Evolutionary conservation across 2,329 filamentous ascomycete genomes (phyloP).

Genomic region (Plectosphaerella cucumerina): DNA sequence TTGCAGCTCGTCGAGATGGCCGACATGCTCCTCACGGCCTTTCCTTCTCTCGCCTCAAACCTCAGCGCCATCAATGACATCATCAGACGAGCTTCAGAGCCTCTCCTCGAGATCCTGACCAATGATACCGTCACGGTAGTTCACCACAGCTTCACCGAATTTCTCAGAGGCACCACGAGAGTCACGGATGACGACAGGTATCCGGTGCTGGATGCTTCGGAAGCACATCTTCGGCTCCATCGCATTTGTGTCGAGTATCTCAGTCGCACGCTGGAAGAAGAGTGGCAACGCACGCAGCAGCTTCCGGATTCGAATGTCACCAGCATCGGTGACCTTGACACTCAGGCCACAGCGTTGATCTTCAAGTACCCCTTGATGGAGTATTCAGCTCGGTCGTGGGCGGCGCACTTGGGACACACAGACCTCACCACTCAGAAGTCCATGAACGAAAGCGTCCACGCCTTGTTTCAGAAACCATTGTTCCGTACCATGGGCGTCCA

Average conservation of each 20-base stretch:
- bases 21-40: slow-evolving; percentile 4
- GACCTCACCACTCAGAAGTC: neutral
- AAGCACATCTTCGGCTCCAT: slow-evolving; percentile 16
- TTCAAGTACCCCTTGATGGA: neutral
- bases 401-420: neutral
- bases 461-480: neutral
- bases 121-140: slow-evolving; percentile 39
- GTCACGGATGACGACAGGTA: slow-evolving; percentile 5
- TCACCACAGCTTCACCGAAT: slow-evolving; percentile 46
- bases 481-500: neutral
- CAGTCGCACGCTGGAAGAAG: neutral
- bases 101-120: slow-evolving; percentile 37
- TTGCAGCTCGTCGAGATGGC: slow-evolving; percentile 38
- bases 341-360: neutral
- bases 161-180: slow-evolving; percentile 23
- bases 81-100: slow-evolving; percentile 32
- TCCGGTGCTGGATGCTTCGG: slow-evolving; percentile 10
- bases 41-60: neutral
- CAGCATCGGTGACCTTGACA: neutral
- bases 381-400: neutral
- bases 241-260: slow-evolving; percentile 17
- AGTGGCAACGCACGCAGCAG: neutral
- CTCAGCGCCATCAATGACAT: slow-evolving; percentile 28
- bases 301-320: too few species aligned
- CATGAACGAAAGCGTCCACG: neutral